phyloP scores from a whole-genome alignment of 2,329 filamentous ascomycete species.

The Fusarium tupiense region DNA sequence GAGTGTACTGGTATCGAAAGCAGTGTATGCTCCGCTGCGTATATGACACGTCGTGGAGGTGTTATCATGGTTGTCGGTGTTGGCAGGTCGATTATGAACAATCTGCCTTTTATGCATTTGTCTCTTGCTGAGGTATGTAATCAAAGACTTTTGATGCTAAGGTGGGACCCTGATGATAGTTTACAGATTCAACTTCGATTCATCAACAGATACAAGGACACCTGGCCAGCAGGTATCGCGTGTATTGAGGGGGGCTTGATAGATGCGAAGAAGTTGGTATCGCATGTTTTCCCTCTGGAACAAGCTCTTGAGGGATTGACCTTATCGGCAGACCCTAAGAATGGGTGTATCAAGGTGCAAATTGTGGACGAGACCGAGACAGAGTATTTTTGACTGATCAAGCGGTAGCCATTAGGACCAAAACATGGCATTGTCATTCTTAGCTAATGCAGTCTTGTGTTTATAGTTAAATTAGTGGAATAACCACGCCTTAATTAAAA shows the following conservation, averaged over 20 bases:
- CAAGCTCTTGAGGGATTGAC: slow-evolving; percentile 62
- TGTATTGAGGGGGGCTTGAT: slow-evolving; percentile 68
- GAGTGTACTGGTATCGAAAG: slow-evolving; percentile 75
- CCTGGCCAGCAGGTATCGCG: slow-evolving; percentile 73
- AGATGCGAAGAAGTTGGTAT: slow-evolving; percentile 67
- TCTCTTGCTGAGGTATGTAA: slow-evolving; percentile 64
- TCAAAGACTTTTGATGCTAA: not conserved
- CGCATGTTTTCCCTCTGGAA: slow-evolving; percentile 71
- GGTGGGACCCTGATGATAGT: not conserved
- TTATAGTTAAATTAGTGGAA: not conserved
- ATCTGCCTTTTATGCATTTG: slow-evolving; percentile 73
- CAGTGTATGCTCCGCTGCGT: slow-evolving; percentile 68
- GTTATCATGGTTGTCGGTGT: slow-evolving; percentile 72
- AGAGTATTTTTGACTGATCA: slow-evolving; percentile 30
- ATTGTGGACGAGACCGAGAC: slow-evolving; percentile 47
- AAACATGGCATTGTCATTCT: not conserved
- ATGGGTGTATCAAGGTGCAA: slow-evolving; percentile 50
- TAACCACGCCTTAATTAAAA: not conserved
- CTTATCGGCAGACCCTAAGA: slow-evolving; percentile 47
- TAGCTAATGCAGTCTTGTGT: not conserved
- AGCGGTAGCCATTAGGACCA: not conserved
- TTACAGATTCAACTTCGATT: slow-evolving; percentile 69
- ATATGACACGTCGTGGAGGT: slow-evolving; percentile 66
- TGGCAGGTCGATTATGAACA: slow-evolving; percentile 69
- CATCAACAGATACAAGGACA: slow-evolving; percentile 76